Evolutionary conservation across 1,139 yeast genomes (phyloP).

Genomic region (Hanseniaspora gamundiae): DNA sequence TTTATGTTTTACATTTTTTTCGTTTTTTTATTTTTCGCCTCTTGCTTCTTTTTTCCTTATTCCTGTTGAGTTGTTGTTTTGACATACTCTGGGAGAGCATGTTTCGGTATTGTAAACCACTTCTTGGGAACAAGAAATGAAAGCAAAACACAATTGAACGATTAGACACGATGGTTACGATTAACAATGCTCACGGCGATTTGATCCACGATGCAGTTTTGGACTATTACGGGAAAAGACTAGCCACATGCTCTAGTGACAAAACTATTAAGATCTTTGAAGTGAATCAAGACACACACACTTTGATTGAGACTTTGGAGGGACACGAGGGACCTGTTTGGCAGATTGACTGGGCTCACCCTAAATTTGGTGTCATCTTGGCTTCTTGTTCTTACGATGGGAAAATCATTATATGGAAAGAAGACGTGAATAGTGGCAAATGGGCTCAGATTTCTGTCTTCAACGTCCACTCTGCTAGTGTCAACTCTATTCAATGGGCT

Average conservation of each 20-base stretch:
- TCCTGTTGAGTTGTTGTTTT: background rate
- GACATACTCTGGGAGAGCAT: background rate
- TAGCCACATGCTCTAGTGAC: slow-evolving; percentile 93
- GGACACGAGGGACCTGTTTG: slow-evolving; percentile 98
- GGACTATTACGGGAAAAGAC: slow-evolving; percentile 89
- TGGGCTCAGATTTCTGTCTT: slow-evolving; percentile 89
- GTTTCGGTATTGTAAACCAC: too few species aligned
- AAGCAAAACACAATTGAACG: background rate
- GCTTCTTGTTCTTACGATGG: slow-evolving; percentile 97
- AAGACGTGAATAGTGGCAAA: slow-evolving; percentile 53
- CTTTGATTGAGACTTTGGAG: slow-evolving; percentile 64
- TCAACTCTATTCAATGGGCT: slow-evolving; percentile 92
- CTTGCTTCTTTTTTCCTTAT: background rate
- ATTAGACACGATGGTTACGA: slow-evolving; percentile 37
- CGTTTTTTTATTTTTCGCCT: background rate
- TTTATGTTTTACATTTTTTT: background rate
- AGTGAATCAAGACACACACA: slow-evolving; percentile 73
- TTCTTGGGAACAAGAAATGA: background rate
- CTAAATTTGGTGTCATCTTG: slow-evolving; percentile 87
- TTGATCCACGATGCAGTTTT: slow-evolving; percentile 93
- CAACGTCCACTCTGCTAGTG: slow-evolving; percentile 83
- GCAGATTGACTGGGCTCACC: slow-evolving; percentile 99
- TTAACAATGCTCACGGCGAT: slow-evolving; percentile 76
- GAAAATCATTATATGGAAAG: slow-evolving; percentile 88
- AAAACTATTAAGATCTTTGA: slow-evolving; percentile 88